Conservation (phyloP, 1,284 basidiomycete species). For the Pisolithus thermaeus region DNA sequence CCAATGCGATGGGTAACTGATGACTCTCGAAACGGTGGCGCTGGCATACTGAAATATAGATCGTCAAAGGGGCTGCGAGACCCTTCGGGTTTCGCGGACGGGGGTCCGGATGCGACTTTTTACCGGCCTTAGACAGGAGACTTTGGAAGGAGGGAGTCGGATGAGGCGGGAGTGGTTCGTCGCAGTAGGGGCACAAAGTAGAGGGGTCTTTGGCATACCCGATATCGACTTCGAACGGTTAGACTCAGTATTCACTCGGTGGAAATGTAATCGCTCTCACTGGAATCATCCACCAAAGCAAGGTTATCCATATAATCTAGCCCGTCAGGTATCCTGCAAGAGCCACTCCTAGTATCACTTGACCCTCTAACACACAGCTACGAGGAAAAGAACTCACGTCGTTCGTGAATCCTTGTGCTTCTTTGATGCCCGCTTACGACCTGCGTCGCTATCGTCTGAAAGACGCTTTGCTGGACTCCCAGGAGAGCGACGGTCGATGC, state of each 20-base stretch:
- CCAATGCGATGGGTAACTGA: slow-evolving; percentile 61
- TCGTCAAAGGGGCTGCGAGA: slow-evolving; percentile 54
- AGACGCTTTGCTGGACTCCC: slow-evolving; percentile 30
- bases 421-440: slow-evolving; percentile 31
- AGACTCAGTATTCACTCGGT: background rate
- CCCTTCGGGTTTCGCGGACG: slow-evolving; percentile 67
- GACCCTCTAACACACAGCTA: background rate
- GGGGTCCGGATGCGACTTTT: slow-evolving; percentile 51
- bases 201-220: slow-evolving; percentile 47
- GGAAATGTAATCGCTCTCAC: slow-evolving; percentile 17
- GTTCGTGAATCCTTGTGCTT: slow-evolving; percentile 25
- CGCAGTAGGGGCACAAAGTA: slow-evolving; percentile 73
- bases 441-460: slow-evolving; percentile 29
- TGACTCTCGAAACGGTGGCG: slow-evolving; percentile 69
- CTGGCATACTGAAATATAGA: slow-evolving; percentile 65
- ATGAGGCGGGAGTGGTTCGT: slow-evolving; percentile 53
- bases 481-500: slow-evolving; percentile 25
- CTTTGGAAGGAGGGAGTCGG: slow-evolving; percentile 55
- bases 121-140: slow-evolving; percentile 46
- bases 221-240: slow-evolving; percentile 13
- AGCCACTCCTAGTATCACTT: background rate
- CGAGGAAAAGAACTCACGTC: slow-evolving; percentile 15
- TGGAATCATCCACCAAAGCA: slow-evolving; percentile 17
- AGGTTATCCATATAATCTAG: slow-evolving; percentile 15
- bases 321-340: slow-evolving; percentile 11